phyloP scores from a whole-genome alignment of 2,329 filamentous ascomycete species.

The Pestalotiopsis sp. region DNA sequence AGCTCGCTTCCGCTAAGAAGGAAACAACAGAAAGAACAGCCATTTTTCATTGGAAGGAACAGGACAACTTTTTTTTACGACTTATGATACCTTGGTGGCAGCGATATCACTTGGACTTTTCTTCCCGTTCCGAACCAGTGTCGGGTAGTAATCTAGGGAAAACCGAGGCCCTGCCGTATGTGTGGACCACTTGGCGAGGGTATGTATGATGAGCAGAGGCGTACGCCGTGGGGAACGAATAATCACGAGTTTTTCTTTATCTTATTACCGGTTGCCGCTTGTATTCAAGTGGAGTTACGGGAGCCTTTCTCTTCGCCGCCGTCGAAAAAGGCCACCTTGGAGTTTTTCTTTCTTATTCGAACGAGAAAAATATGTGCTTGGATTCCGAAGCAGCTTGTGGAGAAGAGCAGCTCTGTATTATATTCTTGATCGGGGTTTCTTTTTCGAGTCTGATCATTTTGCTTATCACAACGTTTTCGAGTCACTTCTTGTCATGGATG shows the following conservation, averaged over 20 bases:
- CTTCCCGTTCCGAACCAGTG: neutral
- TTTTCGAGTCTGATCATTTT: too few relatives aligned
- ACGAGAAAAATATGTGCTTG: too few relatives aligned
- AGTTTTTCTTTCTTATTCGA: too few relatives aligned
- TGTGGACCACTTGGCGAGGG: neutral
- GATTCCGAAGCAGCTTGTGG: too few relatives aligned
- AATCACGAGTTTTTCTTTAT: conserved; percentile 26
- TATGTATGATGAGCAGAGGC: neutral
- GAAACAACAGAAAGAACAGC: neutral
- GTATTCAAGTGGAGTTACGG: neutral
- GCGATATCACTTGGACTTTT: neutral
- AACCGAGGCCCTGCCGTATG: neutral
- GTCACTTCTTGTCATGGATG: too few relatives aligned
- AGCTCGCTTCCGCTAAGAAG: conserved; percentile 41
- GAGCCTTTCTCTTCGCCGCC: neutral
- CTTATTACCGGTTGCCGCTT: conserved; percentile 2
- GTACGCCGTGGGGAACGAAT: neutral
- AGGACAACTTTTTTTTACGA: neutral
- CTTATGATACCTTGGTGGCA: neutral
- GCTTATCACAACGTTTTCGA: too few relatives aligned
- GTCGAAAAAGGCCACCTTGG: neutral
- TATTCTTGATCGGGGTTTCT: too few relatives aligned
- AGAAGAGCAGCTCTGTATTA: too few relatives aligned
- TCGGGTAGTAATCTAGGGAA: neutral
- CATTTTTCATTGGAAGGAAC: neutral